Percentiles rank a stretch among this genome's conserved stretches.
Evolutionary conservation across 352 stramenopile genomes (phyloP).

Genomic region (Globisporangium recalcitrans): DNA sequence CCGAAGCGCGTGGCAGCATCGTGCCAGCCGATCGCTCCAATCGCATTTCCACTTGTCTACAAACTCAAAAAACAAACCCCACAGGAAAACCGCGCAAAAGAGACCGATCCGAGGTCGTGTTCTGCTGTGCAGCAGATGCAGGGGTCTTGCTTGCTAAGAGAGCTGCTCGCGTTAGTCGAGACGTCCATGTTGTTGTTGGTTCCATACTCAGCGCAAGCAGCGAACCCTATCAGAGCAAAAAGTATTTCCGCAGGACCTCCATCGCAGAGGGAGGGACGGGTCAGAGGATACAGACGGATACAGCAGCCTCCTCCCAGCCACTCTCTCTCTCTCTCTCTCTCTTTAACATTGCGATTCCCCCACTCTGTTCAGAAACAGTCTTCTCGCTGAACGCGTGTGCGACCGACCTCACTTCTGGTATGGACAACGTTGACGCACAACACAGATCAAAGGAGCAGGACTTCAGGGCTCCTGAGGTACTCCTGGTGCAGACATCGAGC

Average conservation of each 20-base stretch:
- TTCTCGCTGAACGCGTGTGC: neutral
- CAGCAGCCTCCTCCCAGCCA: neutral
- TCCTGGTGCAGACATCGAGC: too few relatives aligned
- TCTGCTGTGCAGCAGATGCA: neutral
- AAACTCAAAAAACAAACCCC: too few relatives aligned
- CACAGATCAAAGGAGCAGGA: too few relatives aligned
- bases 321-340: neutral
- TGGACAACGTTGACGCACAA: neutral
- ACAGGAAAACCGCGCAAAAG: neutral
- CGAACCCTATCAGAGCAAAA: neutral
- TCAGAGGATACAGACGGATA: neutral
- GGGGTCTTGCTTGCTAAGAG: slow-evolving; percentile 5
- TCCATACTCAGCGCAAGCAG: neutral
- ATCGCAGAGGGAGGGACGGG: neutral
- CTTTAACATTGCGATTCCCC: neutral
- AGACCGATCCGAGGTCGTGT: neutral
- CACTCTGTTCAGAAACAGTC: neutral
- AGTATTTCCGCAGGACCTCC: neutral
- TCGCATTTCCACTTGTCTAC: too few relatives aligned
- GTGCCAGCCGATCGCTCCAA: neutral
- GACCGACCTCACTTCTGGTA: neutral
- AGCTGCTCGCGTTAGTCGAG: slow-evolving; percentile 2
- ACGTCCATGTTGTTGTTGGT: neutral
- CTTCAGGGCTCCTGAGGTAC: too few relatives aligned
- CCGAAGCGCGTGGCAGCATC: neutral